Base-by-base conservation (phyloP, 805 yeast species). In the Teunomyces stri region DNA sequence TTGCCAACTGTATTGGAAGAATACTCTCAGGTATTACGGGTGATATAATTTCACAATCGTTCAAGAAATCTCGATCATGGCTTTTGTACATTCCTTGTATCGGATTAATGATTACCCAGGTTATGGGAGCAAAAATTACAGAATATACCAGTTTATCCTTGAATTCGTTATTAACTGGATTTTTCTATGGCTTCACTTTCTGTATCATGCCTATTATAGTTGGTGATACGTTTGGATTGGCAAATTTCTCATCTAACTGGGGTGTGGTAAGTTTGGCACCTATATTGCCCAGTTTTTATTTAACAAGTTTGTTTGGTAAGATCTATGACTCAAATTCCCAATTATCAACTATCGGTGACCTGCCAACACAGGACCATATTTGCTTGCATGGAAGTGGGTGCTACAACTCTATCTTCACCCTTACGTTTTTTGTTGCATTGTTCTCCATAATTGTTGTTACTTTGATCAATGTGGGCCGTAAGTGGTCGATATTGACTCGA, bases 171-270 rank as follows among this genome's bases (percentile, higher is more conserved):
- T 57, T 79, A 15, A 75, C 80, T 27, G 95, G 95, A 0, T 68
- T 83, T 31, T 85, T 84, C 34, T 87, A 87, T 64, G 95, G 95
- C 0, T 77, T 81, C 51, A 74, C 83, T 18, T 85, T 85, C 66
- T 86, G 91, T 43, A 73, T 85, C 6, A 77, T 80, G 64, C 94
- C 95, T 4, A 81, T 87, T n/a, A 79, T 87, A 16, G 76, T 85
- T n/a, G 79, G 89, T 13, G 92, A 87, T 53, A 64, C 76, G 7
- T 87, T 85, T 66, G 94, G 94, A 2, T 78, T 87, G 69, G 70
- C 70, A 13, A 72, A 78, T 44, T 85, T 86, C 56, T 78, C 87
- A 6, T 81, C 78, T 53, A 85, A 85, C 57, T 87, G 90, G 88
- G 95, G 95, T 0, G 59, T 82, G 30, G 75, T 85, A 18, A 81